phyloP scores from a whole-genome alignment of 2,329 filamentous ascomycete genomes.

The Hirsutella rhossiliensis region DNA sequence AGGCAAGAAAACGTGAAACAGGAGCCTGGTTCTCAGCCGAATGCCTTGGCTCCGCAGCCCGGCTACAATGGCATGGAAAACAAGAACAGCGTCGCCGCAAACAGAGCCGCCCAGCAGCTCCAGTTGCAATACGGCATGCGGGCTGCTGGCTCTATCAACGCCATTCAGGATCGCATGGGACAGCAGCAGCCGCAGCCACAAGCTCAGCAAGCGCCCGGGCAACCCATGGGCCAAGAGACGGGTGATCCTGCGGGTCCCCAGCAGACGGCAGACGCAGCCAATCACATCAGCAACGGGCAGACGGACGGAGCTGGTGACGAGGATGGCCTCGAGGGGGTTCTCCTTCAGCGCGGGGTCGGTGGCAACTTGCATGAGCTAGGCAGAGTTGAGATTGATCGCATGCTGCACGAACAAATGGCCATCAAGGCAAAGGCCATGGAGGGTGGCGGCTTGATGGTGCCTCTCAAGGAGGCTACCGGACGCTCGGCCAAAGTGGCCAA shows the following conservation, averaged over 20 bases:
- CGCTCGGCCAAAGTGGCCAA: constrained; percentile 8
- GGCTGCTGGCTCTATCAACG: constrained; percentile 55
- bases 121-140: constrained; percentile 48
- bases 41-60: constrained; percentile 19
- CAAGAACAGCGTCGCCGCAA: constrained; percentile 32
- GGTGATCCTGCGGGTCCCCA: neutral
- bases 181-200: constrained; percentile 15
- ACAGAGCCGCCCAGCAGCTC: constrained; percentile 43
- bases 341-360: constrained; percentile 42
- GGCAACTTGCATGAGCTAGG: constrained; percentile 44
- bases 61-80: constrained; percentile 19
- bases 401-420: constrained; percentile 58
- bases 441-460: constrained; percentile 64
- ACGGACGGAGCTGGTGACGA: constrained; percentile 59
- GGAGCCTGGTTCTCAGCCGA: constrained; percentile 26
- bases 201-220: constrained; percentile 14
- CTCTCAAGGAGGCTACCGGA: constrained; percentile 45
- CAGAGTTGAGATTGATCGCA: constrained; percentile 51
- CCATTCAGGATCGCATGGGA: constrained; percentile 37
- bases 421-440: constrained; percentile 57
- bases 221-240: constrained; percentile 5
- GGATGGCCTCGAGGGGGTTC: constrained; percentile 43
- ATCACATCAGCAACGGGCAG: constrained; percentile 34
- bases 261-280: constrained; percentile 16
- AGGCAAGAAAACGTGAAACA: constrained; percentile 36